Conservation (phyloP, 768 basidiomycete genomes). For the Agaricus subrufescens region DNA sequence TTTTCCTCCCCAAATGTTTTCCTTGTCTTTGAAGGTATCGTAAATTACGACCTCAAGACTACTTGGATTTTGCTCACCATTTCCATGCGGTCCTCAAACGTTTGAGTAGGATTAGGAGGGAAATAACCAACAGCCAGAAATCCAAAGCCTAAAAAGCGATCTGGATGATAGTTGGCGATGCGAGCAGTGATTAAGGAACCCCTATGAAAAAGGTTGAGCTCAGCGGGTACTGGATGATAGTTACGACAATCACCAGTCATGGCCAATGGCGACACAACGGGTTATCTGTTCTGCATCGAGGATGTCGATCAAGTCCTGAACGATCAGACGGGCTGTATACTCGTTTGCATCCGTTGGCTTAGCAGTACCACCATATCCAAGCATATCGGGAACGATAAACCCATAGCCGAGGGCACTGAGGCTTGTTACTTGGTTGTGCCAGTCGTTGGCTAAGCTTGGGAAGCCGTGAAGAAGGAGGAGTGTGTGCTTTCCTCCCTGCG, state of each 20-base stretch:
- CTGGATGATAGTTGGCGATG: conserved; percentile 32
- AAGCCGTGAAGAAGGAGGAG: conserved; percentile 44
- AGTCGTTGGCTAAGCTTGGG: conserved; percentile 34
- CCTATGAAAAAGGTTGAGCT: conserved; percentile 21
- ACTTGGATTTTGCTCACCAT: conserved; percentile 9
- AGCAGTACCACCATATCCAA: conserved; percentile 48
- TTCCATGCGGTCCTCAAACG: conserved; percentile 17
- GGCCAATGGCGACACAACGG: conserved; percentile 33
- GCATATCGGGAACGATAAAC: conserved; percentile 45
- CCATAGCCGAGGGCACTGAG: conserved; percentile 36
- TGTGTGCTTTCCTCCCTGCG: conserved; percentile 23
- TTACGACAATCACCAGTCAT: conserved; percentile 32
- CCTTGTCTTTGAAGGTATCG: conserved; percentile 10
- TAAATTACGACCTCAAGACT: not conserved
- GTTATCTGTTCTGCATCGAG: conserved; percentile 29
- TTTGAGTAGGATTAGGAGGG: conserved; percentile 19
- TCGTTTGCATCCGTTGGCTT: conserved; percentile 33
- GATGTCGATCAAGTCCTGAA: conserved; percentile 36
- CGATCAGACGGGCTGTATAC: conserved; percentile 30
- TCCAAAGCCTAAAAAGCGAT: conserved; percentile 35
- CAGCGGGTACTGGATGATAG: no score
- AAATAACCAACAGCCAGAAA: conserved; percentile 34
- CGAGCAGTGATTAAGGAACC: conserved; percentile 27
- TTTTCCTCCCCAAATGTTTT: conserved; percentile 23
- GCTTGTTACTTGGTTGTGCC: conserved; percentile 34